phyloP scores from a whole-genome alignment of 2,329 filamentous ascomycete species.

The Ceratocystis albifundus region DNA sequence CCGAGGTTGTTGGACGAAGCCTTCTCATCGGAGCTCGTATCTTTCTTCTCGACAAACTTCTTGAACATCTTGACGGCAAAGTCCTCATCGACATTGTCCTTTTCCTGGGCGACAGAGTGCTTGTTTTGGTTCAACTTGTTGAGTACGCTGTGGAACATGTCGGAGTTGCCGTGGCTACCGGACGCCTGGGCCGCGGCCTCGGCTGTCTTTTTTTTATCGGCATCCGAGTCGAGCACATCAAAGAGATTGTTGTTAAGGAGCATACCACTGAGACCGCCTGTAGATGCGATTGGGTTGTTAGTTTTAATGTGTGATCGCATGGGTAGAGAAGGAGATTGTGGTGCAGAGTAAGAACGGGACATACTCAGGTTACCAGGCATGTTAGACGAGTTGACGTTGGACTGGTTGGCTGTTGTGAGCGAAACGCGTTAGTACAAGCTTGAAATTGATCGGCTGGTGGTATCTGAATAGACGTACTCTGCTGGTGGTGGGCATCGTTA shows the following conservation, averaged over 20 bases:
- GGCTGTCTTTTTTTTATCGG: constrained; percentile 39
- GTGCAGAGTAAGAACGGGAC: not conserved
- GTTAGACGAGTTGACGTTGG: constrained; percentile 9
- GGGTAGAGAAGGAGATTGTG: not conserved
- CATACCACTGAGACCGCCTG: constrained; percentile 20
- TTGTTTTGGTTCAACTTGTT: constrained; percentile 40
- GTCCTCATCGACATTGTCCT: constrained; percentile 39
- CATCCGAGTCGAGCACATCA: constrained; percentile 32
- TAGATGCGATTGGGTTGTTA: not conserved
- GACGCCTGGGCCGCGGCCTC: constrained; percentile 39
- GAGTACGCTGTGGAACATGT: constrained; percentile 41
- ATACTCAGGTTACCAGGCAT: constrained; percentile 20
- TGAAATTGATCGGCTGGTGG: not conserved
- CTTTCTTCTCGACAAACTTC: constrained; percentile 52
- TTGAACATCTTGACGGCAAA: constrained; percentile 65
- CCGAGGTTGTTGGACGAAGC: constrained; percentile 48
- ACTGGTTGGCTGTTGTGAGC: not conserved
- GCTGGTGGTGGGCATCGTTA: constrained; percentile 4
- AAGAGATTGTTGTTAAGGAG: constrained; percentile 24
- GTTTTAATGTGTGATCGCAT: constrained; percentile 8
- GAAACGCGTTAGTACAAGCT: not conserved
- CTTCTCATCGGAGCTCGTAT: constrained; percentile 36
- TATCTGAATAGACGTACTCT: not conserved
- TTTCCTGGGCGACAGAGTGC: constrained; percentile 36
- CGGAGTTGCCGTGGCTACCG: constrained; percentile 36